A percentile compares a stretch with the other conserved stretches of the same genome.
Conservation (phyloP, 352 stramenopile species). For the Elongisporangium anandrum region DNA sequence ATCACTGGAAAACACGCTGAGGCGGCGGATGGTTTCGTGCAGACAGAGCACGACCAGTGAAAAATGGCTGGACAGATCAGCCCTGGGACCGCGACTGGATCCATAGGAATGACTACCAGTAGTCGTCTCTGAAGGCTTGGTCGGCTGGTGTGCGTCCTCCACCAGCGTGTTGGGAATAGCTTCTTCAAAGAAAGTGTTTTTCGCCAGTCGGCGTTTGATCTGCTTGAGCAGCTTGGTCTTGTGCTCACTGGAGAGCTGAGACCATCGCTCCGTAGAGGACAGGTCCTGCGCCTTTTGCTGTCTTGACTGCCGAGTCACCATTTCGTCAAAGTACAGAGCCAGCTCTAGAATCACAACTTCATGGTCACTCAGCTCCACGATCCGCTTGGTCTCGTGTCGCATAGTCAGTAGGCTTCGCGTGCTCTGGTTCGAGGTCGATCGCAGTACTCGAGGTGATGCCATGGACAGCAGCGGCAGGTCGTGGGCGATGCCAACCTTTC, state of each 20-base stretch:
- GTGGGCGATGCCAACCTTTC: neutral
- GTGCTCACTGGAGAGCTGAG: slow-evolving; percentile 8
- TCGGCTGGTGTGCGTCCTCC: neutral
- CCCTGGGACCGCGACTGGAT: neutral
- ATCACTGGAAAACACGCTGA: slow-evolving; percentile 30
- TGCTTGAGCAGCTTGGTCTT: slow-evolving; percentile 7
- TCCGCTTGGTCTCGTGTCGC: slow-evolving; percentile 11
- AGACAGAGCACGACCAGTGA: slow-evolving; percentile 30
- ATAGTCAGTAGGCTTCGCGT: neutral
- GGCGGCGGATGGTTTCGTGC: slow-evolving; percentile 25
- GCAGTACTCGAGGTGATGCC: slow-evolving; percentile 16
- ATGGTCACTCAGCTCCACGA: slow-evolving; percentile 40
- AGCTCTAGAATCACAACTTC: slow-evolving; percentile 34
- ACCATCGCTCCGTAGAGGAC: slow-evolving; percentile 8
- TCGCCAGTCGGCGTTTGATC: slow-evolving; percentile 13
- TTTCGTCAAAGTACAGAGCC: slow-evolving; percentile 30
- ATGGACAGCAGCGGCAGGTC: slow-evolving; percentile 6
- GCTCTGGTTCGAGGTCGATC: slow-evolving; percentile 6
- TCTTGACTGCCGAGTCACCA: neutral
- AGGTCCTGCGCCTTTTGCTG: neutral
- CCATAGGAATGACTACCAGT: neutral
- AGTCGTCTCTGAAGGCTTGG: neutral
- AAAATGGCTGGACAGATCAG: slow-evolving; percentile 13
- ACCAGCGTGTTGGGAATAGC: neutral
- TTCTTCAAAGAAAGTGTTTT: slow-evolving; percentile 13